phyloP scores from a whole-genome alignment of 805 yeast genomes.

The Saturnispora zaruensis region DNA sequence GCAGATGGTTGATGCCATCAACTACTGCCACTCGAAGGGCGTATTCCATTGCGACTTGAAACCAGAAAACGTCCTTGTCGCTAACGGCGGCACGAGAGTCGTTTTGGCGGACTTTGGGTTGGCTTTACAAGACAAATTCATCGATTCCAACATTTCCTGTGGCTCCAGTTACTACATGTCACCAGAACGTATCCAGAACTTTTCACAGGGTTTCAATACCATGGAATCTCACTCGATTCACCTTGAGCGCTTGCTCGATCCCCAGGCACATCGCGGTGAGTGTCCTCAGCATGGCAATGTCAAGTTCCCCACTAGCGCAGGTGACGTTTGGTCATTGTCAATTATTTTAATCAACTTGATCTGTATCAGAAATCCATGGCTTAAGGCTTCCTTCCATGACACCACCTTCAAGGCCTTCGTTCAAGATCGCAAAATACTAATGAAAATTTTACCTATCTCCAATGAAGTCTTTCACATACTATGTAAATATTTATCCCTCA shows the following conservation, averaged over 20 bases:
- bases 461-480: constrained; percentile 49
- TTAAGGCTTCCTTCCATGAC: constrained; percentile 62
- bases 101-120: constrained; percentile 85
- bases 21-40: constrained; percentile 73
- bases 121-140: constrained; percentile 51
- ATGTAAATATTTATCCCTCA: constrained; percentile 33
- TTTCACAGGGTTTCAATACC: constrained; percentile 31
- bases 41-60: constrained; percentile 90
- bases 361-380: constrained; percentile 87
- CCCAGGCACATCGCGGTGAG: constrained; percentile 14
- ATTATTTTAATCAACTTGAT: constrained; percentile 71
- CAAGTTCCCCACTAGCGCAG: constrained; percentile 56
- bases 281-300: constrained; percentile 23
- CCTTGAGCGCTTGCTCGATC: constrained; percentile 21
- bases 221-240: constrained; percentile 27
- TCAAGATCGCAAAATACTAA: constrained; percentile 44
- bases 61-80: constrained; percentile 85
- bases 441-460: constrained; percentile 67
- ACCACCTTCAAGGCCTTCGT: constrained; percentile 58
- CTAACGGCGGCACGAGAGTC: constrained; percentile 44
- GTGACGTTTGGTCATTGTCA: constrained; percentile 85
- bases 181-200: constrained; percentile 57
- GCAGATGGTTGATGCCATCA: constrained; percentile 77
- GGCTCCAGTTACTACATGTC: constrained; percentile 92
- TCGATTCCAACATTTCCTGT: constrained; percentile 66